These are phyloP conservation scores for Aurantiochytrium sp. DNA, from an alignment of 108 stramenopile species.

Conservation along the genomic window DNA sequence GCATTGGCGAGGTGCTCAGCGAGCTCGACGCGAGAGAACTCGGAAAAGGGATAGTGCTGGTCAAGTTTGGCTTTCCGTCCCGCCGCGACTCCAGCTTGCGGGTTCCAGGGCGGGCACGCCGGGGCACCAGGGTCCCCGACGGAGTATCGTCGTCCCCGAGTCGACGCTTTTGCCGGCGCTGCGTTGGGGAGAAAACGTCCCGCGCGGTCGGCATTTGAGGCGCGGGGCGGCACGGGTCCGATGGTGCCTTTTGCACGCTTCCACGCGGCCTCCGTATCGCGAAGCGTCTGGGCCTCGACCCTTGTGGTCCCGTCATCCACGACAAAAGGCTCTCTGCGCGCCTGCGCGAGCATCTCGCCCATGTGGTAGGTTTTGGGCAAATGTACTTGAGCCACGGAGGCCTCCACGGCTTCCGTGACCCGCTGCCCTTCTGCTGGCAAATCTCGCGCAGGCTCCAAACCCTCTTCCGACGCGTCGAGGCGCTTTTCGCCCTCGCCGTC, in stretches of 20 bases:
- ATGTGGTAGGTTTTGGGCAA: neutral
- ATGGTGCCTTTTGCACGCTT: no score
- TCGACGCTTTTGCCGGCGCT: neutral
- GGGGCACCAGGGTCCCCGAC: neutral
- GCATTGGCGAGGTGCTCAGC: neutral
- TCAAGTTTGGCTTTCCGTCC: neutral
- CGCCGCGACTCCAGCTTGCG: neutral
- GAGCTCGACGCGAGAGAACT: neutral
- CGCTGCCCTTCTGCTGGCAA: neutral
- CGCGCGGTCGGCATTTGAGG: neutral
- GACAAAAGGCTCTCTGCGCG: neutral
- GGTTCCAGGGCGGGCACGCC: neutral
- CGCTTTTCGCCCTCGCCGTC: no score
- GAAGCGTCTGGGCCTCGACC: neutral
- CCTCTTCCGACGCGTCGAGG: no score
- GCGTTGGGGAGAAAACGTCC: neutral
- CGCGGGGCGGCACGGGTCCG: neutral
- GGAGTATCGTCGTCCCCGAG: neutral
- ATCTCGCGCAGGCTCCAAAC: no score
- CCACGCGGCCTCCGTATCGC: no score
- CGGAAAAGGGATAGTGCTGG: neutral
- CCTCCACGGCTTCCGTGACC: neutral
- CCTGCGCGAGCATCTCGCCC: neutral
- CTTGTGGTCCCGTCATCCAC: neutral
- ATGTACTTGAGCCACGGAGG: neutral